These are phyloP conservation scores for Penicillium odoratum DNA, from an alignment of 495 filamentous ascomycete species.

Conservation along the genomic window DNA sequence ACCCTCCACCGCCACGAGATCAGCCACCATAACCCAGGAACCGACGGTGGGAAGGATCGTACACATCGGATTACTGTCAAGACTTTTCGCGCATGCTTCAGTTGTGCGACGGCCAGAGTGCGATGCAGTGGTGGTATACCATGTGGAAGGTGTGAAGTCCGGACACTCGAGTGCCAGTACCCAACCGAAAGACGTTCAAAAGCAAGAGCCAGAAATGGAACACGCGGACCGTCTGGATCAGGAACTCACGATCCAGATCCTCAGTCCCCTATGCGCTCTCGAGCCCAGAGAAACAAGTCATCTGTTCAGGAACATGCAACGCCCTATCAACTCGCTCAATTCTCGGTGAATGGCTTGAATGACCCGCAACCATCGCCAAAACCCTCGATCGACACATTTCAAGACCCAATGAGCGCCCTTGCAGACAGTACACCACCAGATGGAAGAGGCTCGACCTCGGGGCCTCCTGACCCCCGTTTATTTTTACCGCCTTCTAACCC, in stretches of 20 bases:
- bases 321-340: constrained; percentile 23
- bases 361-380: constrained; percentile 13
- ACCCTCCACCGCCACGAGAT: constrained; percentile 58
- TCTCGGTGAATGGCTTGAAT: constrained; percentile 18
- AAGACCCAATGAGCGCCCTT: constrained; percentile 1
- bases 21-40: constrained; percentile 47
- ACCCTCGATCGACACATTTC: not conserved
- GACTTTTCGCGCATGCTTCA: constrained; percentile 53
- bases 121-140: constrained; percentile 56
- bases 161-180: constrained; percentile 53
- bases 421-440: constrained; percentile 4
- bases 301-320: not conserved
- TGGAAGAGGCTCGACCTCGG: constrained; percentile 6
- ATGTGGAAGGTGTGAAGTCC: constrained; percentile 53
- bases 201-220: constrained; percentile 27
- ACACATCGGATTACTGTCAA: constrained; percentile 47
- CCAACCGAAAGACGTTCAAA: constrained; percentile 47
- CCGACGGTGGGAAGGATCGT: constrained; percentile 40
- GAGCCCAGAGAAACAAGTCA: not conserved
- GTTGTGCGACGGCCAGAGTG: constrained; percentile 56
- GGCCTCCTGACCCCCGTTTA: constrained; percentile 9
- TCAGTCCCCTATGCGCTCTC: constrained; percentile 10
- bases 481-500: constrained; percentile 14
- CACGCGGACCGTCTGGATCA: constrained; percentile 10
- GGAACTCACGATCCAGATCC: constrained; percentile 17